These are phyloP conservation scores for Kodamaea sp. DNA, from an alignment of 1,139 yeast genomes.

Conservation along the genomic window DNA sequence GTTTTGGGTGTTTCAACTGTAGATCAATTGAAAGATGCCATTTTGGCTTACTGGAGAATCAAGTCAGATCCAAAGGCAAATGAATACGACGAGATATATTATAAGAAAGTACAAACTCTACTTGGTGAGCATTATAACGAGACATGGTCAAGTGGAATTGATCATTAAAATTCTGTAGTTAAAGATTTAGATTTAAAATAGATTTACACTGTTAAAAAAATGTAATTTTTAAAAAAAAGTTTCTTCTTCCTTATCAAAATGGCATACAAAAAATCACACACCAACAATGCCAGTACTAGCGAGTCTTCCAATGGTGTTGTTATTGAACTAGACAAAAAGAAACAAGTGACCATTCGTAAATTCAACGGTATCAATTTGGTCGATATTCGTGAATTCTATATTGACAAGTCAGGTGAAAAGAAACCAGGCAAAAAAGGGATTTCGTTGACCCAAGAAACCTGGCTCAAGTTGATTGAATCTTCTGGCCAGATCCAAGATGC, in stretches of 20 bases:
- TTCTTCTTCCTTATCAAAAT: constrained; percentile 4
- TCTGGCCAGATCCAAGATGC: constrained; percentile 61
- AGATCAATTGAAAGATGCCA: constrained; percentile 60
- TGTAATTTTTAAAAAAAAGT: background rate
- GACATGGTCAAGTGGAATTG: constrained; percentile 70
- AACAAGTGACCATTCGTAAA: constrained; percentile 66
- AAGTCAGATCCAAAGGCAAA: constrained; percentile 24
- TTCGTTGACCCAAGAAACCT: constrained; percentile 67
- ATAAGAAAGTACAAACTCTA: constrained; percentile 40
- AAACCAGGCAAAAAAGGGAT: constrained; percentile 86
- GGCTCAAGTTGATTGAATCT: constrained; percentile 53
- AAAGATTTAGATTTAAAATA: background rate
- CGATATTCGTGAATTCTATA: constrained; percentile 79
- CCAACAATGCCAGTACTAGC: background rate
- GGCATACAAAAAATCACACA: constrained; percentile 13
- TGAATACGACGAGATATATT: constrained; percentile 40
- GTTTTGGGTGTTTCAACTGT: constrained; percentile 72
- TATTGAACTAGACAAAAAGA: constrained; percentile 54
- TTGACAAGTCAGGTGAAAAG: constrained; percentile 56
- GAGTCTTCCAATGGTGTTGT: constrained; percentile 11
- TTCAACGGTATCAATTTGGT: constrained; percentile 63
- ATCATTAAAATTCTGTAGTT: no score
- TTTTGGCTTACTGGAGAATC: constrained; percentile 55
- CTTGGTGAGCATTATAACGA: constrained; percentile 58
- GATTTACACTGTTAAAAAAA: constrained; percentile 23